A percentile compares a stretch with the other conserved stretches of the same genome.
phyloP scores from a whole-genome alignment of 768 basidiomycete genomes.

The Hericium erinaceus region DNA sequence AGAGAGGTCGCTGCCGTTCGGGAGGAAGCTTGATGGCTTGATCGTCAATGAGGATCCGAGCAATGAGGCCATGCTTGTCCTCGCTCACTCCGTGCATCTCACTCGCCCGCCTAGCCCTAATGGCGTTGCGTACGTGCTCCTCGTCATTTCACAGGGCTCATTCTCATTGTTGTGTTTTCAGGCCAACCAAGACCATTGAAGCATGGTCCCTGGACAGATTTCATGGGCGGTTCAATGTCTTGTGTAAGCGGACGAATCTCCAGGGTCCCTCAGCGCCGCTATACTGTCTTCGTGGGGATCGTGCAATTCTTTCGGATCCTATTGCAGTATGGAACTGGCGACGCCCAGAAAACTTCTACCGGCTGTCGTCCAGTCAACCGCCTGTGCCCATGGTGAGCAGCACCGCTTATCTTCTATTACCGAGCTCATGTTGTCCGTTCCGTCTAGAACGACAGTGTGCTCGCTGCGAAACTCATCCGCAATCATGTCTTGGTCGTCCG shows the following conservation, averaged over 20 bases:
- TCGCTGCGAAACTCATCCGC: conserved; percentile 20
- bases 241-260: background rate
- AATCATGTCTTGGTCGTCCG: conserved; percentile 21
- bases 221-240: conserved; percentile 19
- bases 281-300: conserved; percentile 10
- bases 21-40: conserved; percentile 17
- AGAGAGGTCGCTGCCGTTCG: conserved; percentile 14
- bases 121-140: background rate
- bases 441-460: conserved; percentile 14
- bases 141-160: background rate
- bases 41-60: conserved; percentile 22
- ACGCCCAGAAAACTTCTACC: conserved; percentile 5
- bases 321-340: conserved; percentile 14
- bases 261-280: conserved; percentile 5
- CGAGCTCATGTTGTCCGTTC: background rate
- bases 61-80: conserved; percentile 17
- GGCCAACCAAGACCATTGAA: conserved; percentile 7
- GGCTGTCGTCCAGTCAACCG: background rate
- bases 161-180: background rate
- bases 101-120: background rate
- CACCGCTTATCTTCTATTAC: background rate
- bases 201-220: conserved; percentile 23
- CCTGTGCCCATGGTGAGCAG: no score
- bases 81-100: conserved; percentile 6
- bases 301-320: conserved; percentile 11